Conservation (phyloP, 495 filamentous ascomycete genomes). For the Annulohypoxylon bovei region DNA sequence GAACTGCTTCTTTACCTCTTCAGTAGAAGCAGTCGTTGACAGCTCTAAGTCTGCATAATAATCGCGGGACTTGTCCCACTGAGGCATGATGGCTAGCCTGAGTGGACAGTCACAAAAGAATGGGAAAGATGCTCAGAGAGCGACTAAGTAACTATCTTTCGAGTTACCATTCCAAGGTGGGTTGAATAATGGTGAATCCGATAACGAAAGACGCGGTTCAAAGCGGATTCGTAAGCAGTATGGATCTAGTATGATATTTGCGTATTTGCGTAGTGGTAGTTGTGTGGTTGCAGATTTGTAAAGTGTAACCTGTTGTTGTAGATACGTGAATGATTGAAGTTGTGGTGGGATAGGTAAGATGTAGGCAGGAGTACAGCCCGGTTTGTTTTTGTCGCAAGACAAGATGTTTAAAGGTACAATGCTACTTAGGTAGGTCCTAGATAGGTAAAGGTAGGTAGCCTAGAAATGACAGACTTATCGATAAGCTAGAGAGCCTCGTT, state of each 20-base stretch:
- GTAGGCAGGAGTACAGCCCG: constrained; percentile 5
- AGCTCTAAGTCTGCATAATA: constrained; percentile 90
- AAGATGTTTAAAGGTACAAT: neutral
- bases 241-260: no score
- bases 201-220: neutral
- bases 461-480: neutral
- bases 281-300: no score
- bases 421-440: neutral
- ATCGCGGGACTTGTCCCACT: constrained; percentile 75
- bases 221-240: neutral
- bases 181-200: neutral
- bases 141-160: neutral
- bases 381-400: constrained; percentile 11
- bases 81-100: constrained; percentile 69
- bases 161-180: constrained; percentile 10
- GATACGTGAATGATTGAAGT: neutral
- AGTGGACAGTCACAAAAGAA: constrained; percentile 16
- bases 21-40: constrained; percentile 65
- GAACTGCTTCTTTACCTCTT: constrained; percentile 87
- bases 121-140: constrained; percentile 1
- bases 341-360: neutral
- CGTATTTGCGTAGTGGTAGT: no score
- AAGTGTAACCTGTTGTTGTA: constrained; percentile 2
- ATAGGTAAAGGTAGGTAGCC: neutral
- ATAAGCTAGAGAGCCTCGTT: neutral